Conservation (phyloP, 2,329 filamentous ascomycete genomes). For the Fusarium guadeloupense region DNA sequence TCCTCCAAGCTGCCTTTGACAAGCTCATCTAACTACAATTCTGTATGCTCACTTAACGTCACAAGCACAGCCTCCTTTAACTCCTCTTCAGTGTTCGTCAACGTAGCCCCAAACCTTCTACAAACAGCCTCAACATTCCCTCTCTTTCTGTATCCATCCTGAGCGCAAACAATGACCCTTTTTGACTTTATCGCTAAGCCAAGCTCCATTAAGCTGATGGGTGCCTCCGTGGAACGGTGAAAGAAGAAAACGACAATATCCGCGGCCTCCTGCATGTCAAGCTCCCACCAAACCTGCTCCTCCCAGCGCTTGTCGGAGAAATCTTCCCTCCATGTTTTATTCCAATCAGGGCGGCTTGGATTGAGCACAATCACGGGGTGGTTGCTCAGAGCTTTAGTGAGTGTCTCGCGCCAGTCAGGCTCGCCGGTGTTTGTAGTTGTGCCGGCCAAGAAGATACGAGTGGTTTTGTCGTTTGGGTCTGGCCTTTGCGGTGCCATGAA, state of each 20-base stretch:
- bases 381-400: slow-evolving; percentile 54
- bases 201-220: slow-evolving; percentile 68
- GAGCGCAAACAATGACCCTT: slow-evolving; percentile 63
- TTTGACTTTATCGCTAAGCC: slow-evolving; percentile 59
- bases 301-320: slow-evolving; percentile 56
- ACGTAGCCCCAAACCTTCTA: slow-evolving; percentile 54
- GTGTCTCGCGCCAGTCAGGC: slow-evolving; percentile 61
- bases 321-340: slow-evolving; percentile 61
- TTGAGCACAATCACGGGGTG: slow-evolving; percentile 65
- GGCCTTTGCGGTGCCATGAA: slow-evolving; percentile 15
- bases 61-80: slow-evolving; percentile 50
- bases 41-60: neutral
- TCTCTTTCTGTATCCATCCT: slow-evolving; percentile 62
- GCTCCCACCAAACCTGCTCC: slow-evolving; percentile 69
- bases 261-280: slow-evolving; percentile 62
- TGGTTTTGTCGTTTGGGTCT: neutral
- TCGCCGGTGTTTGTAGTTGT: slow-evolving; percentile 56
- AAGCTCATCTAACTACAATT: neutral
- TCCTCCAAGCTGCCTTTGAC: no score
- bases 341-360: slow-evolving; percentile 66
- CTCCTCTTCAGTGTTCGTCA: slow-evolving; percentile 54
- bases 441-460: slow-evolving; percentile 66
- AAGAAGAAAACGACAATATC: slow-evolving; percentile 67
- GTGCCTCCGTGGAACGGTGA: slow-evolving; percentile 60
- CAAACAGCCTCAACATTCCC: slow-evolving; percentile 70